Evolutionary conservation across 108 stramenopile species (phyloP).

Genomic region (Mediolabrus comicus): DNA sequence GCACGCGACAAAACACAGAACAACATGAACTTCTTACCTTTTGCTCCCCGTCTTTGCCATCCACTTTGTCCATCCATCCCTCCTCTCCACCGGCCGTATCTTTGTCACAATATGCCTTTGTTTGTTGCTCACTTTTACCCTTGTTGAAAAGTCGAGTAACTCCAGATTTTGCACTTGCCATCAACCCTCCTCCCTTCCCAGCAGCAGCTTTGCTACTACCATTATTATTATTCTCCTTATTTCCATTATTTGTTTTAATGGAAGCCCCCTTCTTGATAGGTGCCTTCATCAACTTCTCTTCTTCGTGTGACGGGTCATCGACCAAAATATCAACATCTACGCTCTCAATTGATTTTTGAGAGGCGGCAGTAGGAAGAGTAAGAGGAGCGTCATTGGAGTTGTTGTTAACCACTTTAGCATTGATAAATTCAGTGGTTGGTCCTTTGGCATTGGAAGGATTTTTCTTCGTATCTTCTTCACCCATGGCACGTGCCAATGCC

Average conservation of each 20-base stretch:
- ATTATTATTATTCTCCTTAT: background rate
- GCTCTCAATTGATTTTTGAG: background rate
- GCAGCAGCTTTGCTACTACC: background rate
- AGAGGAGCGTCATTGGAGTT: background rate
- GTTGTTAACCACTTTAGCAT: background rate
- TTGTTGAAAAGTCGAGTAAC: background rate
- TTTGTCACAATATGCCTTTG: background rate
- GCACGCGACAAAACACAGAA: background rate
- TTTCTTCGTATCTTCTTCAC: background rate
- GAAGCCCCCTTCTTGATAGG: background rate
- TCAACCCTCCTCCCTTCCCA: background rate
- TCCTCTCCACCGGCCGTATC: background rate
- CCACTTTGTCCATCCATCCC: background rate
- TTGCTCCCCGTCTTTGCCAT: background rate
- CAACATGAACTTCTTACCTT: background rate
- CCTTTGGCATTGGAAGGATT: background rate
- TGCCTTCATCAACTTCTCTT: background rate
- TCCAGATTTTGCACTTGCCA: background rate
- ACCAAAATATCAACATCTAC: background rate
- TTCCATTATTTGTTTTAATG: background rate
- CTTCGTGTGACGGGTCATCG: background rate
- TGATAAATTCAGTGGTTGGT: background rate
- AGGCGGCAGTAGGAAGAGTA: too few species aligned
- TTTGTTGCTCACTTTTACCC: background rate
- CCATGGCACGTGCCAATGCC: background rate